These are phyloP conservation scores for Hermanozyma aechmeae DNA, from an alignment of 805 yeast species.

Conservation along the genomic window DNA sequence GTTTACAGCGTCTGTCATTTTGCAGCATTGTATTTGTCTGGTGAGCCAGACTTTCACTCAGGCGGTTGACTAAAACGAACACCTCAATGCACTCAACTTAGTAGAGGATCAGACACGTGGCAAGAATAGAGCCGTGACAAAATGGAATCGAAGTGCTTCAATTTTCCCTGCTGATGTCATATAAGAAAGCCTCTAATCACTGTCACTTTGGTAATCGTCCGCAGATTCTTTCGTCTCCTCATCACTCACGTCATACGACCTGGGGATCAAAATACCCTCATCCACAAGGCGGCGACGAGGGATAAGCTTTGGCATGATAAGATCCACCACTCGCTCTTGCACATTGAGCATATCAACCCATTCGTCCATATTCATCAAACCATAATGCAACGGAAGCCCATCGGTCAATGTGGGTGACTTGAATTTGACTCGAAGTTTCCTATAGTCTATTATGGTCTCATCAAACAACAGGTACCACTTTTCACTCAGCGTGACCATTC, in stretches of 20 bases:
- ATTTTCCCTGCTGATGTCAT: no score
- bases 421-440: conserved; percentile 47
- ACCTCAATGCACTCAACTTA: no score
- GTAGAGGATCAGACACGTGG: no score
- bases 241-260: conserved; percentile 26
- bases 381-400: conserved; percentile 24
- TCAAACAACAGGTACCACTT: conserved; percentile 45
- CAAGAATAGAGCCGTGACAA: no score
- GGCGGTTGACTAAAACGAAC: no score
- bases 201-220: no score
- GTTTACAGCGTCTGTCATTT: no score
- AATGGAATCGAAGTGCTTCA: no score
- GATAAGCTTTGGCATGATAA: conserved; percentile 59
- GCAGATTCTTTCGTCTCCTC: conserved; percentile 16
- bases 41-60: no score
- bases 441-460: conserved; percentile 50
- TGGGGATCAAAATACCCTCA: conserved; percentile 27
- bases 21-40: no score
- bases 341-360: conserved; percentile 53
- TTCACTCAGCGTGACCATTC: conserved; percentile 32
- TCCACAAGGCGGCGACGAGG: conserved; percentile 31
- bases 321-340: conserved; percentile 57
- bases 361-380: conserved; percentile 55
- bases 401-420: conserved; percentile 15
- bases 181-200: no score